Percentiles rank a stretch among this genome's conserved stretches.
Evolutionary conservation across 768 basidiomycete species (phyloP).

Genomic region (Scleroderma bovista): DNA sequence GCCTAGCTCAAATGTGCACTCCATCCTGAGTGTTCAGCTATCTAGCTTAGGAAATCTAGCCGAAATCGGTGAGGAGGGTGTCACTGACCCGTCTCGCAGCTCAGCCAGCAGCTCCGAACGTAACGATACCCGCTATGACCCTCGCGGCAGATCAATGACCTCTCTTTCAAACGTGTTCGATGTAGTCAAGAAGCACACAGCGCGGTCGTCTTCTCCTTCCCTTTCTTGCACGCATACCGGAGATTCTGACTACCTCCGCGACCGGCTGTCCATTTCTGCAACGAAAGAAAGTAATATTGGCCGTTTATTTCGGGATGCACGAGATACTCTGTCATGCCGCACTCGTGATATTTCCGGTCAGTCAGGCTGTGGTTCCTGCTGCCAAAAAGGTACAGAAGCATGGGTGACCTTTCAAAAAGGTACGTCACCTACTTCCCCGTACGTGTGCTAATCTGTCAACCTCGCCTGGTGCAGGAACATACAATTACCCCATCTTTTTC

Average conservation of each 20-base stretch:
- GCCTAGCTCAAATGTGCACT: too few relatives aligned
- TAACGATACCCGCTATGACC: conserved; percentile 9
- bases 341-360: not conserved
- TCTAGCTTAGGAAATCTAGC: conserved; percentile 6
- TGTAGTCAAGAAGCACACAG: conserved; percentile 33
- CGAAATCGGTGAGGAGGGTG: conserved; percentile 9
- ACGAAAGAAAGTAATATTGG: not conserved
- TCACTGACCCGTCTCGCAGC: conserved; percentile 12
- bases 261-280: not conserved
- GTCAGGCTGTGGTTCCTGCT: not conserved
- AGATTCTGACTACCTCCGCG: not conserved
- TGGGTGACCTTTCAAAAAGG: conserved; percentile 93
- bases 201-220: conserved; percentile 45
- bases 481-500: conserved; percentile 93
- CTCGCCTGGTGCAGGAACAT: conserved; percentile 52
- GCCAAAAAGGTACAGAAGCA: conserved; percentile 37
- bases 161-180: conserved; percentile 49
- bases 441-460: too few relatives aligned
- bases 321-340: conserved; percentile 15
- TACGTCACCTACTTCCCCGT: conserved; percentile 24
- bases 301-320: too few relatives aligned
- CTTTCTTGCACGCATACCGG: not conserved
- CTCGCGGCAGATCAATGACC: conserved; percentile 38
- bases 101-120: conserved; percentile 10
- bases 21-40: not conserved